phyloP scores from a whole-genome alignment of 1,139 yeast species.

The Hyphopichia fennica region DNA sequence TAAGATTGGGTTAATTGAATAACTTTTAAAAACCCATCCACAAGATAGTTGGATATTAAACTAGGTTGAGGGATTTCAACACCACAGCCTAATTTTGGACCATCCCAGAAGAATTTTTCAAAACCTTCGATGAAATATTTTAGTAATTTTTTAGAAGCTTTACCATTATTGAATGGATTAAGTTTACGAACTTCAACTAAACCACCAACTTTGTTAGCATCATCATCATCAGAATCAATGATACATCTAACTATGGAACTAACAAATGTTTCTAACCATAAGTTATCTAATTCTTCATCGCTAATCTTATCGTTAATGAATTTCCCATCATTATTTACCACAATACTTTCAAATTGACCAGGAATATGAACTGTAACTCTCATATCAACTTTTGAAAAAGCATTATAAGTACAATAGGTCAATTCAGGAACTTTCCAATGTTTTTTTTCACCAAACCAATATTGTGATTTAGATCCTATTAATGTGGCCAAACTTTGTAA shows the following conservation, averaged over 20 bases:
- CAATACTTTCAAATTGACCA: slow-evolving; percentile 50
- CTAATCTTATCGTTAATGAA: slow-evolving; percentile 38
- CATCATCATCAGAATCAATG: slow-evolving; percentile 67
- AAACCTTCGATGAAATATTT: slow-evolving; percentile 59
- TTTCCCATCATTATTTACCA: slow-evolving; percentile 51
- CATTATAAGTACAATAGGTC: slow-evolving; percentile 45
- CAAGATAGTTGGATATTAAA: slow-evolving; percentile 66
- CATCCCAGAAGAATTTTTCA: slow-evolving; percentile 64
- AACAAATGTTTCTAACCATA: slow-evolving; percentile 71
- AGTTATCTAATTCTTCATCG: slow-evolving; percentile 34
- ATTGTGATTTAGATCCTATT: slow-evolving; percentile 53
- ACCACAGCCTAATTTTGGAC: slow-evolving; percentile 64
- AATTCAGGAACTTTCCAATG: slow-evolving; percentile 78
- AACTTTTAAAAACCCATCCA: slow-evolving; percentile 69
- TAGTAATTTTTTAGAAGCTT: slow-evolving; percentile 43
- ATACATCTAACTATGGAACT: slow-evolving; percentile 67
- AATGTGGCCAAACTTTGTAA: slow-evolving; percentile 75
- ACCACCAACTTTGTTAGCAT: slow-evolving; percentile 51
- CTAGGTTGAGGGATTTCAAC: slow-evolving; percentile 73
- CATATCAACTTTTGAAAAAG: slow-evolving; percentile 67
- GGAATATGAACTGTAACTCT: slow-evolving; percentile 71
- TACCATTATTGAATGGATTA: slow-evolving; percentile 57
- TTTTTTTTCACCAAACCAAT: slow-evolving; percentile 66
- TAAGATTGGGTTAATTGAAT: slow-evolving; percentile 65
- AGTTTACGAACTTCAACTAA: slow-evolving; percentile 48